Evolutionary conservation across 1,139 yeast species (phyloP).

Genomic region (Wickerhamiella infanticola): DNA sequence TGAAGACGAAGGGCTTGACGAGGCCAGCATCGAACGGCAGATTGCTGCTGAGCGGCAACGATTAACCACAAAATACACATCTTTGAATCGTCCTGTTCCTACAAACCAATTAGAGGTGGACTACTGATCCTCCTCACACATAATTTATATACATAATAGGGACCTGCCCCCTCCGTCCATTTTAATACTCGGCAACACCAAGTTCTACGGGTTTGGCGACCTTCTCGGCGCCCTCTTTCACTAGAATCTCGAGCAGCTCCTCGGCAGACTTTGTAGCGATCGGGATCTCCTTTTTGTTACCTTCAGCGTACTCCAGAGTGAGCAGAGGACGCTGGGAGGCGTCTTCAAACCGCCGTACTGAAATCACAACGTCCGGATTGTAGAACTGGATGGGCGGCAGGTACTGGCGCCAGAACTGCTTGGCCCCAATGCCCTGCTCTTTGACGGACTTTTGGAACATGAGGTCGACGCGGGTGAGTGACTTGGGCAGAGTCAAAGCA

Average conservation of each 20-base stretch:
- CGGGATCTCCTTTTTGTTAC: conserved; percentile 16
- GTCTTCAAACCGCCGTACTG: conserved; percentile 27
- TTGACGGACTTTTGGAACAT: conserved; percentile 32
- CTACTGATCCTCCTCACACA: not conserved
- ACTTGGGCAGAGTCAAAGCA: conserved; percentile 27
- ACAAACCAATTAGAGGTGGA: not conserved
- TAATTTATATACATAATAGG: not conserved
- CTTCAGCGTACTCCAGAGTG: conserved; percentile 20
- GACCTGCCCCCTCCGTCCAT: not conserved
- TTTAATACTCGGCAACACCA: conserved; percentile 2
- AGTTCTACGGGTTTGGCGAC: conserved; percentile 10
- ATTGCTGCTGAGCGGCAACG: not conserved
- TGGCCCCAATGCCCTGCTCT: conserved; percentile 19
- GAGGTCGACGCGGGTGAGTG: conserved; percentile 27
- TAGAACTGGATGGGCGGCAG: conserved; percentile 71
- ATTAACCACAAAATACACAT: not conserved
- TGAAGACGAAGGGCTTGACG: not conserved
- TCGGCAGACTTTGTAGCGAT: conserved; percentile 10
- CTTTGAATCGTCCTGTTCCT: not conserved
- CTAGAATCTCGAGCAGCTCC: conserved; percentile 11
- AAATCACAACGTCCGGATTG: conserved; percentile 53
- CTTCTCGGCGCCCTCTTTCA: conserved; percentile 10
- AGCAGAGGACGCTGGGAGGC: conserved; percentile 12
- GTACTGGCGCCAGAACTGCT: conserved; percentile 54
- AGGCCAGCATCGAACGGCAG: not conserved